A percentile compares a stretch with the other conserved stretches of the same genome.
Evolutionary conservation across 352 stramenopile species (phyloP).

Genomic region (Phytophthora podocarpi): DNA sequence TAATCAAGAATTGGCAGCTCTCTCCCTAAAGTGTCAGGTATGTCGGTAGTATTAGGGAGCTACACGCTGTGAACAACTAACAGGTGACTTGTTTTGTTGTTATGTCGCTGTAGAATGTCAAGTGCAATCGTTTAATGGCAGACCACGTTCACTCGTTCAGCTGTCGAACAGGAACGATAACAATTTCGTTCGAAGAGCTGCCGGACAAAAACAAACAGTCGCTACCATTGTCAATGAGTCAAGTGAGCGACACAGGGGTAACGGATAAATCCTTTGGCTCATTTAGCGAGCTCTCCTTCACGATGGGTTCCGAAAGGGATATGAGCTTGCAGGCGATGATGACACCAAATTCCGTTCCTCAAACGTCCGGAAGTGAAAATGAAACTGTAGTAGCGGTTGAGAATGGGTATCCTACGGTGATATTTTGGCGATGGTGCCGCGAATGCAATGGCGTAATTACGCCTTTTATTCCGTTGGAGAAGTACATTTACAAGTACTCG

Average conservation of each 20-base stretch:
- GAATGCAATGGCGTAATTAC: conserved; percentile 94
- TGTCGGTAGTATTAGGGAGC: conserved; percentile 3
- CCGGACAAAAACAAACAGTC: conserved; percentile 58
- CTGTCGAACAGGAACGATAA: conserved; percentile 70
- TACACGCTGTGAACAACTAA: neutral
- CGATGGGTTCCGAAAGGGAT: conserved; percentile 40
- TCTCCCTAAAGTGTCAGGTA: conserved; percentile 83
- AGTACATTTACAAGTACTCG: conserved; percentile 97
- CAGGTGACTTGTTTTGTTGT: conserved; percentile 1
- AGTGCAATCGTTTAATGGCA: conserved; percentile 82
- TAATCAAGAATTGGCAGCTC: conserved; percentile 66
- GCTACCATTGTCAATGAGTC: conserved; percentile 41
- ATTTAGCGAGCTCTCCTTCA: conserved; percentile 35
- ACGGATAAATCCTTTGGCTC: conserved; percentile 40
- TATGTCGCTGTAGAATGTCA: conserved; percentile 55
- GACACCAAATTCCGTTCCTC: conserved; percentile 35
- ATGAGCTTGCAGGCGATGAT: conserved; percentile 56
- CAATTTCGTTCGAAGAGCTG: conserved; percentile 84
- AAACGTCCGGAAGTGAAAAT: conserved; percentile 25
- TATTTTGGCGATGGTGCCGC: conserved; percentile 98
- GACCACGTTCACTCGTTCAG: conserved; percentile 87
- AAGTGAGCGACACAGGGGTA: conserved; percentile 35
- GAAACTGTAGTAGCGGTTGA: conserved; percentile 28
- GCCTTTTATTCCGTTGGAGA: conserved; percentile 85
- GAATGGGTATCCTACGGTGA: conserved; percentile 73